Percentiles rank a stretch among this genome's conserved stretches.
Evolutionary conservation across 345 rosid genomes (phyloP).

Genomic region (Cardamine resedifolia): DNA sequence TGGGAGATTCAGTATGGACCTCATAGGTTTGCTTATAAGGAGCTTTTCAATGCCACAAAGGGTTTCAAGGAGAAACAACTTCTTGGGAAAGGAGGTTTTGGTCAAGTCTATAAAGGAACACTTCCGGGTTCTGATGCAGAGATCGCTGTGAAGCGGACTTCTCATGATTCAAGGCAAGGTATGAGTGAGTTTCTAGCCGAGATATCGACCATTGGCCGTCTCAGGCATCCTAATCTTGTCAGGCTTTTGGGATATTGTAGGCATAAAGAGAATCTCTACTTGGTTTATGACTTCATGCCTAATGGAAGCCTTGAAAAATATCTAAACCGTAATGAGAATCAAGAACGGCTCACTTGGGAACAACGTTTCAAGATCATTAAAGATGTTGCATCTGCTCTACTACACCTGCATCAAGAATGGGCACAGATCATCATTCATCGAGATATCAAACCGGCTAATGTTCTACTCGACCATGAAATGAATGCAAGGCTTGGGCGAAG

Average conservation of each 20-base stretch:
- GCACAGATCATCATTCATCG: constrained; percentile 49
- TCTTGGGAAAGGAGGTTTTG: constrained; percentile 57
- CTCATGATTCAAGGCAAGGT: constrained; percentile 54
- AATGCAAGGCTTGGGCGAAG: constrained; percentile 48
- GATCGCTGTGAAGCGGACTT: constrained; percentile 57
- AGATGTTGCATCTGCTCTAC: constrained; percentile 41
- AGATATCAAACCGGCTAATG: constrained; percentile 47
- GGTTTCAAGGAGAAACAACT: constrained; percentile 51
- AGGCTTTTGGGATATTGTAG: constrained; percentile 49
- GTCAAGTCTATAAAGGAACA: constrained; percentile 52
- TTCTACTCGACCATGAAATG: constrained; percentile 40
- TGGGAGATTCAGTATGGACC: constrained; percentile 60
- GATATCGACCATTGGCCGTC: constrained; percentile 46
- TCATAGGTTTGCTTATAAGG: constrained; percentile 49
- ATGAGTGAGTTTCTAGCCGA: constrained; percentile 57
- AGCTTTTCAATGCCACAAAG: constrained; percentile 46
- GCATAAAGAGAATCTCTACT: constrained; percentile 41
- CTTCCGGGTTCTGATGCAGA: constrained; percentile 43
- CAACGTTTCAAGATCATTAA: constrained; percentile 47
- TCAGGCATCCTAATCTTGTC: constrained; percentile 44
- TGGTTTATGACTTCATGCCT: constrained; percentile 55
- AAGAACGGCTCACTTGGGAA: constrained; percentile 39
- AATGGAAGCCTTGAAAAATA: constrained; percentile 55
- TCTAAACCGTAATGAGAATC: constrained; percentile 20
- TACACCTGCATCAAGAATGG: constrained; percentile 53